Evolutionary conservation across 1,284 basidiomycete species (phyloP).

Genomic region (Sporisorium sorghi): DNA sequence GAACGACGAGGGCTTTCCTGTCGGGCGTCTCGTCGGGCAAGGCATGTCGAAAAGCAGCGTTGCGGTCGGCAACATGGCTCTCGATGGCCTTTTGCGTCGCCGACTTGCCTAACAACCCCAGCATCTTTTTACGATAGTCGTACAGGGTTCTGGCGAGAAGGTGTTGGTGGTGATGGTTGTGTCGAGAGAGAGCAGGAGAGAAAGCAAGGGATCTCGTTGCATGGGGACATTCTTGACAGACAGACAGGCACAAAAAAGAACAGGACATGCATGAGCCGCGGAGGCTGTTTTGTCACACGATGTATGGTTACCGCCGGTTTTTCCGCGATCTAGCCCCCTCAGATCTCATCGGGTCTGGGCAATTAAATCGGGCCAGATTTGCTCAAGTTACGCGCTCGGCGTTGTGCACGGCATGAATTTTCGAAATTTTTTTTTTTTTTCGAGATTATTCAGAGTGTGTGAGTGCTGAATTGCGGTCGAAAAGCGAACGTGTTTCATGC

Average conservation of each 20-base stretch:
- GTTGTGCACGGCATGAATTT: not conserved
- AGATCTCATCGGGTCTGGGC: not conserved
- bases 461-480: not conserved
- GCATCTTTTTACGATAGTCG: not conserved
- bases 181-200: not conserved
- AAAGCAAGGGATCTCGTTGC: too few relatives aligned
- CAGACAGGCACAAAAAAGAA: too few relatives aligned
- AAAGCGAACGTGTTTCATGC: slow-evolving; percentile 4
- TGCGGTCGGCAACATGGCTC: slow-evolving; percentile 21
- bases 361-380: too few relatives aligned
- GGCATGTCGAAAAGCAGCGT: slow-evolving; percentile 17
- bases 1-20: slow-evolving; percentile 20
- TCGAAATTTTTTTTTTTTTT: too few relatives aligned
- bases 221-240: too few relatives aligned
- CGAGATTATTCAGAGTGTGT: too few relatives aligned
- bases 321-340: not conserved
- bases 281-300: slow-evolving; percentile 6
- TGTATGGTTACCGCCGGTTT: not conserved
- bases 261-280: too few relatives aligned
- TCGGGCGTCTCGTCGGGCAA: slow-evolving; percentile 17
- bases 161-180: not conserved
- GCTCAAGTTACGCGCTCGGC: not conserved
- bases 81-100: slow-evolving; percentile 32
- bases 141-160: too few relatives aligned
- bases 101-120: slow-evolving; percentile 24